These are phyloP conservation scores for Venturia aucupariae DNA, from an alignment of 2,329 filamentous ascomycete genomes.

Conservation along the genomic window DNA sequence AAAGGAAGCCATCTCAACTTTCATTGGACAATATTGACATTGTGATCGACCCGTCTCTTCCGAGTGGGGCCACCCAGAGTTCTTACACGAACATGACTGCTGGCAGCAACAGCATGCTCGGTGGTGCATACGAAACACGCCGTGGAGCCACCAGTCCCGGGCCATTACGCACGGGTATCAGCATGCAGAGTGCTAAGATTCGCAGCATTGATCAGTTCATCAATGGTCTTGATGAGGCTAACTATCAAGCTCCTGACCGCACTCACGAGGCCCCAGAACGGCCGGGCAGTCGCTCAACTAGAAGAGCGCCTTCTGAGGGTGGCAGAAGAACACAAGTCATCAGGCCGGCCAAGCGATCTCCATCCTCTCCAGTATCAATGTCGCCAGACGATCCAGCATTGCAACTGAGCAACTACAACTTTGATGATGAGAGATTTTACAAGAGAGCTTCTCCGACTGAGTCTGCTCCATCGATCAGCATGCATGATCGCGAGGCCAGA, in stretches of 20 bases:
- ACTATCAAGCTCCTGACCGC: slow-evolving; percentile 45
- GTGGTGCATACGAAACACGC: slow-evolving; percentile 18
- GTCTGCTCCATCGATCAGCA: slow-evolving; percentile 1
- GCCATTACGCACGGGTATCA: slow-evolving; percentile 24
- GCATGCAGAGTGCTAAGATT: slow-evolving; percentile 41
- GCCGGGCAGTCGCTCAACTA: slow-evolving; percentile 31
- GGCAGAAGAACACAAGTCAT: slow-evolving; percentile 61
- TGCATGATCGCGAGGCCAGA: neutral
- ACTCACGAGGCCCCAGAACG: slow-evolving; percentile 44
- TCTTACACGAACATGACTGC: slow-evolving; percentile 35
- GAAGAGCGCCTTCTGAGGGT: slow-evolving; percentile 56
- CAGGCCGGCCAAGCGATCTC: slow-evolving; percentile 72
- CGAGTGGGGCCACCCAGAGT: slow-evolving; percentile 32
- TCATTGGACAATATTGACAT: slow-evolving; percentile 37
- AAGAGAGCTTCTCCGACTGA: slow-evolving; percentile 28
- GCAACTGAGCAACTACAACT: slow-evolving; percentile 40
- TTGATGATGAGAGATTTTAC: slow-evolving; percentile 29
- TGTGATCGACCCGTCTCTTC: slow-evolving; percentile 20
- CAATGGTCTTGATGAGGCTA: slow-evolving; percentile 71
- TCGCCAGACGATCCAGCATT: slow-evolving; percentile 66
- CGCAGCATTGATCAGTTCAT: slow-evolving; percentile 76
- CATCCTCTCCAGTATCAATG: slow-evolving; percentile 89
- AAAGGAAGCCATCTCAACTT: slow-evolving; percentile 69
- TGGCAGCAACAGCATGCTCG: slow-evolving; percentile 6
- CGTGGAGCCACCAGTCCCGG: slow-evolving; percentile 25